Conservation (phyloP, 2,329 filamentous ascomycete species). For the Eutypella sp. region DNA sequence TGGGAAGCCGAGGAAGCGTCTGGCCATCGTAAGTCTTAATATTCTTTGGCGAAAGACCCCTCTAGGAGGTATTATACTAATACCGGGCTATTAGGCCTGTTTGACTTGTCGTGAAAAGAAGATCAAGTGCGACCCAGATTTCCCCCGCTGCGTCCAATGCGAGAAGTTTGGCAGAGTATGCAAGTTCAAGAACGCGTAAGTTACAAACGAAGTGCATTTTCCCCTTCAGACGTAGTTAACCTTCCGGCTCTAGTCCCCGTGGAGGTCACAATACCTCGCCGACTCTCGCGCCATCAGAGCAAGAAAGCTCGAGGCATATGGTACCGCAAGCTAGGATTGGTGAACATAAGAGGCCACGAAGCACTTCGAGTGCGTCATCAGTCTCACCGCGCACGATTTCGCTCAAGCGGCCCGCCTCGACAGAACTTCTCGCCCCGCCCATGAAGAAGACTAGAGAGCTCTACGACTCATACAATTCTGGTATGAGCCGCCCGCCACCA, state of each 20-base stretch:
- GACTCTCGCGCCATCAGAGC: slow-evolving; percentile 46
- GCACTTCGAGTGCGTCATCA: slow-evolving; percentile 42
- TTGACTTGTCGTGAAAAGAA: slow-evolving; percentile 94
- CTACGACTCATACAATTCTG: slow-evolving; percentile 40
- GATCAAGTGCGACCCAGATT: slow-evolving; percentile 91
- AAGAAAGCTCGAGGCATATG: slow-evolving; percentile 38
- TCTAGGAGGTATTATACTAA: background rate
- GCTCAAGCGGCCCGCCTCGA: slow-evolving; percentile 19
- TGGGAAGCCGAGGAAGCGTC: slow-evolving; percentile 83
- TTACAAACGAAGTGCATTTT: slow-evolving; percentile 20
- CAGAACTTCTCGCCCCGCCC: slow-evolving; percentile 28
- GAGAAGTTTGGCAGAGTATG: slow-evolving; percentile 85
- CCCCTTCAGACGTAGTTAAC: slow-evolving; percentile 5
- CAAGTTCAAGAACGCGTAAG: slow-evolving; percentile 81
- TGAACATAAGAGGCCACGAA: slow-evolving; percentile 36
- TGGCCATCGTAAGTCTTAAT: slow-evolving; percentile 65
- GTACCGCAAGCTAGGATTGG: slow-evolving; percentile 24
- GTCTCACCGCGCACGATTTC: slow-evolving; percentile 41
- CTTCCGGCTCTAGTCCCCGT: slow-evolving; percentile 40
- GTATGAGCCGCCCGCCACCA: slow-evolving; percentile 24
- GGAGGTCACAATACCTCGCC: slow-evolving; percentile 55
- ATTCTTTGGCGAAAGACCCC: slow-evolving; percentile 31
- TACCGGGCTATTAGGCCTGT: slow-evolving; percentile 41
- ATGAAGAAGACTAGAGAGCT: slow-evolving; percentile 46
- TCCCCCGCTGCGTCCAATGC: slow-evolving; percentile 83